Percentiles rank a stretch among this genome's conserved stretches.
These are phyloP conservation scores for Salvia miltiorrhiza DNA, from an alignment of 257 asterid genomes.

Conservation along the genomic window DNA sequence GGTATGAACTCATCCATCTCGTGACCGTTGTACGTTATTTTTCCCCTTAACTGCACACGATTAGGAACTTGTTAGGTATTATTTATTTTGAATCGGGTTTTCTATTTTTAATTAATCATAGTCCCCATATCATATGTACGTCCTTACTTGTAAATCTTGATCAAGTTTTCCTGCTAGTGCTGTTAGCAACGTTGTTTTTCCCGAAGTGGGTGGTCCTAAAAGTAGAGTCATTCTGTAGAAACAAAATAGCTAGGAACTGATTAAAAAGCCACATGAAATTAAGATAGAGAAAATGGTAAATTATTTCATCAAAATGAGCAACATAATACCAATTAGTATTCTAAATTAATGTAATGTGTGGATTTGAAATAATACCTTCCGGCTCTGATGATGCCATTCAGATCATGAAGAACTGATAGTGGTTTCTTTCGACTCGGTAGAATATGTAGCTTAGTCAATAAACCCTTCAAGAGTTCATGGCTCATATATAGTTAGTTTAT, in stretches of 20 bases:
- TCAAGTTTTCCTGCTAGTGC: slow-evolving; percentile 92
- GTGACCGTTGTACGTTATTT: slow-evolving; percentile 74
- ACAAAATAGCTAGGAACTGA: neutral
- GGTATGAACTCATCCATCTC: slow-evolving; percentile 77
- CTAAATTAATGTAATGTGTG: no score
- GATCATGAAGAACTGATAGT: slow-evolving; percentile 66
- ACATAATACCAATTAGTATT: no score
- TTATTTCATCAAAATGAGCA: neutral
- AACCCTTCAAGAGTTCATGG: no score
- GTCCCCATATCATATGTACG: no score
- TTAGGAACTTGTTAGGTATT: no score
- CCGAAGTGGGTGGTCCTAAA: slow-evolving; percentile 89
- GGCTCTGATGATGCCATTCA: slow-evolving; percentile 76
- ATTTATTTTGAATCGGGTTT: no score
- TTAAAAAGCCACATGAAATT: neutral
- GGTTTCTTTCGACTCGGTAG: slow-evolving; percentile 68
- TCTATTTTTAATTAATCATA: no score
- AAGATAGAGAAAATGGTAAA: neutral
- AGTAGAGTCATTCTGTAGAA: slow-evolving; percentile 66
- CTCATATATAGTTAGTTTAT: no score
- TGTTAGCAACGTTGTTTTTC: slow-evolving; percentile 77
- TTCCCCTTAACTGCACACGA: slow-evolving; percentile 55
- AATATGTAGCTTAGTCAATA: slow-evolving; percentile 21
- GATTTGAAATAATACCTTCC: slow-evolving; percentile 48
- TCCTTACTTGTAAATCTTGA: slow-evolving; percentile 56